Percentiles rank a stretch among this genome's conserved stretches.
Evolutionary conservation across 2,329 filamentous ascomycete genomes (phyloP).

Genomic region (Ophiocordyceps camponoti-rufipedis): DNA sequence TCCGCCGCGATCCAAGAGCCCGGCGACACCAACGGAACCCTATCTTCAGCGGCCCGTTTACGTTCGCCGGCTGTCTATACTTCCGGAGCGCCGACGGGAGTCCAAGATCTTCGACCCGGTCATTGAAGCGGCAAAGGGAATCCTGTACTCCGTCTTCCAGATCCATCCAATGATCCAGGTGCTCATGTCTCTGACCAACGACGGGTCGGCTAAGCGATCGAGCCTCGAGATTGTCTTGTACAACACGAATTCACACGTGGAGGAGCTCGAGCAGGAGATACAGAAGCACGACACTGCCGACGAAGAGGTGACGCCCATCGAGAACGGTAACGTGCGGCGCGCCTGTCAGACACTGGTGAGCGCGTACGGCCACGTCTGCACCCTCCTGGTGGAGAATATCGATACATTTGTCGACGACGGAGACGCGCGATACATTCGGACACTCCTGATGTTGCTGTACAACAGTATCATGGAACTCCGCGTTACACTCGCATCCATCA

Average conservation of each 20-base stretch:
- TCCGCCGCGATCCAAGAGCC: conserved; percentile 26
- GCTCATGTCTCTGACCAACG: conserved; percentile 41
- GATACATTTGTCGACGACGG: conserved; percentile 47
- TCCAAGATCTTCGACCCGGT: conserved; percentile 42
- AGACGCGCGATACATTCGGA: conserved; percentile 48
- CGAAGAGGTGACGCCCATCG: conserved; percentile 28
- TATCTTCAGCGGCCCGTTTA: conserved; percentile 41
- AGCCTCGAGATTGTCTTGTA: conserved; percentile 51
- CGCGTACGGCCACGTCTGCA: conserved; percentile 48
- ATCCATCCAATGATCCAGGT: conserved; percentile 51
- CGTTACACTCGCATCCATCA: conserved; percentile 26
- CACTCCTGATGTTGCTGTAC: conserved; percentile 43
- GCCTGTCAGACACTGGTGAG: conserved; percentile 45
- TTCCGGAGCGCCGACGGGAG: conserved; percentile 44
- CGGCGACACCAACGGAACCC: conserved; percentile 40
- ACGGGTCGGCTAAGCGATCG: conserved; percentile 40
- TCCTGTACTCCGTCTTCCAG: conserved; percentile 49
- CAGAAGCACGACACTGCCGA: conserved; percentile 37
- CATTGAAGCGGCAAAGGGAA: conserved; percentile 46
- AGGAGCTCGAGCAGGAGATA: conserved; percentile 46
- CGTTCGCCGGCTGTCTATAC: conserved; percentile 41
- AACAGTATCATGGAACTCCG: conserved; percentile 51
- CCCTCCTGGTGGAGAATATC: conserved; percentile 40
- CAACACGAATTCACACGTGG: conserved; percentile 47
- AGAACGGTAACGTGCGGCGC: conserved; percentile 45